Evolutionary conservation across 1,284 basidiomycete genomes (phyloP).

Genomic region (Ganoderma sinense): DNA sequence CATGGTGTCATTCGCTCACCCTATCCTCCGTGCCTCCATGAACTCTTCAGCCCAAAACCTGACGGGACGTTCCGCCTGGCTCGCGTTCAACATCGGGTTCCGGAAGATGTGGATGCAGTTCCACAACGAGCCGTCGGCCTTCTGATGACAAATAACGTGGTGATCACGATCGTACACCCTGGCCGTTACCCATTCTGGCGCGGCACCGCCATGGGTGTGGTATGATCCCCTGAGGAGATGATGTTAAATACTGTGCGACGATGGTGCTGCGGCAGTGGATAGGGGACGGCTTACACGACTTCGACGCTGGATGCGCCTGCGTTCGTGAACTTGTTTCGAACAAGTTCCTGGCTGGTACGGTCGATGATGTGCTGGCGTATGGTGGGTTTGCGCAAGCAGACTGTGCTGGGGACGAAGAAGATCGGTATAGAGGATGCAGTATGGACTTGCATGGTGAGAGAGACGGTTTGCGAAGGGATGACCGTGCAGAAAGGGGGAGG

Average conservation of each 20-base stretch:
- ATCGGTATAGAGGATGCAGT: not conserved
- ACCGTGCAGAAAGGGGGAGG: not conserved
- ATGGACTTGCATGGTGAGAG: not conserved
- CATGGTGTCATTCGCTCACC: not conserved
- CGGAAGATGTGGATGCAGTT: slow-evolving; percentile 11
- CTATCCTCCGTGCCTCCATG: not conserved
- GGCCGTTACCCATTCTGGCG: slow-evolving; percentile 10
- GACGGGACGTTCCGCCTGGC: not conserved
- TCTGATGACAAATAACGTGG: slow-evolving; percentile 4
- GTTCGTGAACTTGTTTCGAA: not conserved
- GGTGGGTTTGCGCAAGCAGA: slow-evolving; percentile 1
- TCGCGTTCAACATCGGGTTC: not conserved
- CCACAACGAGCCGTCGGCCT: slow-evolving; percentile 6
- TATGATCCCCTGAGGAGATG: slow-evolving; percentile 2
- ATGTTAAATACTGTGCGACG: not conserved
- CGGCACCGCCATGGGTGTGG: slow-evolving; percentile 4
- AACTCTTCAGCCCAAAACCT: slow-evolving; percentile 4
- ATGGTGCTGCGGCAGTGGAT: not conserved
- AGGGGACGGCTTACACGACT: slow-evolving; percentile 5
- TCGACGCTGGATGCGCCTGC: slow-evolving; percentile 5
- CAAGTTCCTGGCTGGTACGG: slow-evolving; percentile 7
- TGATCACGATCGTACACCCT: not conserved
- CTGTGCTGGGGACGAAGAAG: slow-evolving; percentile 1
- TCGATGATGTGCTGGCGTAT: not conserved
- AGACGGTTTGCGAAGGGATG: not conserved